Evolutionary conservation across 805 yeast genomes (phyloP).

Genomic region (Naumovozyma baii): DNA sequence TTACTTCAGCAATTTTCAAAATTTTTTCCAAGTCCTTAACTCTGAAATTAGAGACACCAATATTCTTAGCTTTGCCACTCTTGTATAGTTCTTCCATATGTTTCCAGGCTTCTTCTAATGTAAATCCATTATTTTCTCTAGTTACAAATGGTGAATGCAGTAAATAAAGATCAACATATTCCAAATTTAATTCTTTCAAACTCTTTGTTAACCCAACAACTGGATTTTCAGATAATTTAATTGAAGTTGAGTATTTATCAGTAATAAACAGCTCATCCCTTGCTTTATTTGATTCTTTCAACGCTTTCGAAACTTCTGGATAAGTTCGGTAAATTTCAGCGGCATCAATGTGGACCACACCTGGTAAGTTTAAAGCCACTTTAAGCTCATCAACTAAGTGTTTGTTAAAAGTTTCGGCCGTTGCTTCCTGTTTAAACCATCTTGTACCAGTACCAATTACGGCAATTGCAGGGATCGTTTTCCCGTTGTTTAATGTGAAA

Average conservation of each 20-base stretch:
- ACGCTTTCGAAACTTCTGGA: slow-evolving; percentile 42
- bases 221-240: slow-evolving; percentile 29
- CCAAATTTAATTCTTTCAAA: slow-evolving; percentile 33
- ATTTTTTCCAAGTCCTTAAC: slow-evolving; percentile 38
- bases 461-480: slow-evolving; percentile 40
- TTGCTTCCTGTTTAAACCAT: slow-evolving; percentile 36
- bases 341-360: slow-evolving; percentile 47
- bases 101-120: slow-evolving; percentile 43
- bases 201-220: slow-evolving; percentile 33
- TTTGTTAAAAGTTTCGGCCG: slow-evolving; percentile 20
- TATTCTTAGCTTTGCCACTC: slow-evolving; percentile 46
- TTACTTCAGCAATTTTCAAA: slow-evolving; percentile 30
- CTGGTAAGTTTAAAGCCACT: slow-evolving; percentile 33
- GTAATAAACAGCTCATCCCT: slow-evolving; percentile 48
- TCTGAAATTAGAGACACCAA: slow-evolving; percentile 55
- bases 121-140: slow-evolving; percentile 31
- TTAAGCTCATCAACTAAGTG: slow-evolving; percentile 28
- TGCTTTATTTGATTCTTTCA: slow-evolving; percentile 32
- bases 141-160: slow-evolving; percentile 37
- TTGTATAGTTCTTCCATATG: slow-evolving; percentile 39
- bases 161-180: slow-evolving; percentile 44
- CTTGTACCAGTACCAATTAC: slow-evolving; percentile 51
- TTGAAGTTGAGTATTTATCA: slow-evolving; percentile 36
- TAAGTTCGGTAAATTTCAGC: slow-evolving; percentile 51
- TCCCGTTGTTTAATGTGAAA: slow-evolving; percentile 30